Evolutionary conservation across 106 monocot species (phyloP).

Genomic region (Platanthera zijinensis): DNA sequence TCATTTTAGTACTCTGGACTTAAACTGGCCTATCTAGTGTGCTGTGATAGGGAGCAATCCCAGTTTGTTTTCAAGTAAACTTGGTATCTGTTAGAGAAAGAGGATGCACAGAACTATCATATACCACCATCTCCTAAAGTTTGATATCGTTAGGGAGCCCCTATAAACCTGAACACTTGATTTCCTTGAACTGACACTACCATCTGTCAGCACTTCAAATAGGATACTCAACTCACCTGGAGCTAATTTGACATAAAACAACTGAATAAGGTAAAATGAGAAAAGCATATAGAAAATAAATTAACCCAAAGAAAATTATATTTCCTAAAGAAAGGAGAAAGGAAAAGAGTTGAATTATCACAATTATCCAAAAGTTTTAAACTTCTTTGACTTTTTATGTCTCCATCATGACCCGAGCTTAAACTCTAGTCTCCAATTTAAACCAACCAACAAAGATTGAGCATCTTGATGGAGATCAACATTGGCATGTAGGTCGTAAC

Average conservation of each 20-base stretch:
- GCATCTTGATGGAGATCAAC: not conserved
- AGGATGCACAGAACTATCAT: no score
- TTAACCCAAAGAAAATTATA: not conserved
- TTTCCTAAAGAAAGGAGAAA: not conserved
- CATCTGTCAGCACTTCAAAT: not conserved
- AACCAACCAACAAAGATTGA: not conserved
- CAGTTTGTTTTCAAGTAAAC: no score
- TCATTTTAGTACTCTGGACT: no score
- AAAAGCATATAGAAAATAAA: not conserved
- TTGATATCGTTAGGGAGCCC: no score
- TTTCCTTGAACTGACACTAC: no score
- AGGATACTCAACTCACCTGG: not conserved
- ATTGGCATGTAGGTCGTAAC: no score
- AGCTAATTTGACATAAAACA: not conserved
- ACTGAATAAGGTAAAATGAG: not conserved
- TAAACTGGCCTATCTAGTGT: no score
- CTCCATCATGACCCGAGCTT: not conserved
- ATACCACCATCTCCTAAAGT: no score
- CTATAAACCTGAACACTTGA: no score
- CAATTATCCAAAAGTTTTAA: not conserved
- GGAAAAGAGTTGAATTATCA: not conserved
- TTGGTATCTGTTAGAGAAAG: no score
- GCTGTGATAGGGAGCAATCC: no score
- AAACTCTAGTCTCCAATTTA: not conserved
- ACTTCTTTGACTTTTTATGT: not conserved